These are phyloP conservation scores for Haberlea rhodopensis DNA, from an alignment of 257 asterid genomes.

Conservation along the genomic window DNA sequence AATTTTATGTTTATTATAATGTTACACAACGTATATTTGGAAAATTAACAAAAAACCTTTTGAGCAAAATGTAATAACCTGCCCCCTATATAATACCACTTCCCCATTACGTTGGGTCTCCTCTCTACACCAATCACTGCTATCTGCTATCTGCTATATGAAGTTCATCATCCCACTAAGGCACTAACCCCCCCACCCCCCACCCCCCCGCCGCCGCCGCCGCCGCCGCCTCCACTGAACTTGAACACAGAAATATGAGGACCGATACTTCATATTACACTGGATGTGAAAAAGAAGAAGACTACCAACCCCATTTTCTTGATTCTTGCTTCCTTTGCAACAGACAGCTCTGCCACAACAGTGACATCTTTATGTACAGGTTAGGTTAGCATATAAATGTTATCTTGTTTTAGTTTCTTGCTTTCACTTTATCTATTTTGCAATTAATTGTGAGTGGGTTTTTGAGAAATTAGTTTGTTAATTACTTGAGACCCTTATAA, in stretches of 20 bases:
- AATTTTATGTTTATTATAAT: too few species aligned
- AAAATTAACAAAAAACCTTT: too few species aligned
- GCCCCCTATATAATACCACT: too few species aligned
- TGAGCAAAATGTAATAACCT: too few species aligned
- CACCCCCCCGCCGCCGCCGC: conserved; percentile 16
- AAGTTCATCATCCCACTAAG: too few species aligned
- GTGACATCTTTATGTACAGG: conserved; percentile 71
- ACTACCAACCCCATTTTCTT: conserved; percentile 45
- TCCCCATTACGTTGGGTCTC: too few species aligned
- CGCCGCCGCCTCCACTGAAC: conserved; percentile 19
- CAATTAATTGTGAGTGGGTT: not conserved
- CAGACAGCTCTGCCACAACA: conserved; percentile 38
- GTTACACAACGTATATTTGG: too few species aligned
- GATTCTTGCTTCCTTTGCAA: conserved; percentile 57
- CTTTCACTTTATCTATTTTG: not conserved
- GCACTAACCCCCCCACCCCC: too few species aligned
- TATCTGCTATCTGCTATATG: too few species aligned
- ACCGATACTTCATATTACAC: conserved; percentile 27
- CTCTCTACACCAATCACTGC: too few species aligned
- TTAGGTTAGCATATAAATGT: conserved; percentile 13
- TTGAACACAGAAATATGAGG: conserved; percentile 24
- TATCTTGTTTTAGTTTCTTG: not conserved
- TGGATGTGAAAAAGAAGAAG: conserved; percentile 29
- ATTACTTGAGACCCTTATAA: too few species aligned
- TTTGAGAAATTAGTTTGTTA: too few species aligned